Conservation (phyloP, 345 rosid species). For the Brassica napus region DNA sequence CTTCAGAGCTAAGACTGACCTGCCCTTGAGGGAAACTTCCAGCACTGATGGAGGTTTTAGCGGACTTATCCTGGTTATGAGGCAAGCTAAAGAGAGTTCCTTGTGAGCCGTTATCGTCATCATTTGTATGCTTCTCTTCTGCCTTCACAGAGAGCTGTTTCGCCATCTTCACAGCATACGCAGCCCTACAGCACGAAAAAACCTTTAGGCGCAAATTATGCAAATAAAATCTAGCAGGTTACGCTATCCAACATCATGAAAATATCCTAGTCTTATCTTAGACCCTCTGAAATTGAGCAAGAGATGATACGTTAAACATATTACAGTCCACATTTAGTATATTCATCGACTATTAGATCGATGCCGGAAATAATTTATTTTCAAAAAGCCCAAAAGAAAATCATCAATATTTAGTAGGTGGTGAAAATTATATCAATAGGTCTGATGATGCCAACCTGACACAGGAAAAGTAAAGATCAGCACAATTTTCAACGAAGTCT, state of each 20-base stretch:
- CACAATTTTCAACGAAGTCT: slow-evolving; percentile 92
- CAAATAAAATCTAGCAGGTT: slow-evolving; percentile 23
- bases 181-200: slow-evolving; percentile 63
- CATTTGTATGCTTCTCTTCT: slow-evolving; percentile 80
- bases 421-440: slow-evolving; percentile 23
- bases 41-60: slow-evolving; percentile 76
- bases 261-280: slow-evolving; percentile 15
- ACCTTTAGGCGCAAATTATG: slow-evolving; percentile 14
- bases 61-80: slow-evolving; percentile 73
- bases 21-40: slow-evolving; percentile 91
- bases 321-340: slow-evolving; percentile 4
- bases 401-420: slow-evolving; percentile 26
- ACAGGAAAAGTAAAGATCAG: slow-evolving; percentile 93
- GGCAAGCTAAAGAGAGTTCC: slow-evolving; percentile 85
- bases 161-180: slow-evolving; percentile 82
- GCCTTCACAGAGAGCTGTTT: slow-evolving; percentile 67
- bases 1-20: slow-evolving; percentile 86
- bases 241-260: slow-evolving; percentile 4
- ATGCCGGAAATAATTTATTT: slow-evolving; percentile 4
- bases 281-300: slow-evolving; percentile 16
- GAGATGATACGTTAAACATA: slow-evolving; percentile 13
- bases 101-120: slow-evolving; percentile 70
- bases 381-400: slow-evolving; percentile 2
- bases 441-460: slow-evolving; percentile 63
- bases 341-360: background rate